These are phyloP conservation scores for Aspergillus sp. DNA, from an alignment of 2,329 filamentous ascomycete species.

Conservation along the genomic window DNA sequence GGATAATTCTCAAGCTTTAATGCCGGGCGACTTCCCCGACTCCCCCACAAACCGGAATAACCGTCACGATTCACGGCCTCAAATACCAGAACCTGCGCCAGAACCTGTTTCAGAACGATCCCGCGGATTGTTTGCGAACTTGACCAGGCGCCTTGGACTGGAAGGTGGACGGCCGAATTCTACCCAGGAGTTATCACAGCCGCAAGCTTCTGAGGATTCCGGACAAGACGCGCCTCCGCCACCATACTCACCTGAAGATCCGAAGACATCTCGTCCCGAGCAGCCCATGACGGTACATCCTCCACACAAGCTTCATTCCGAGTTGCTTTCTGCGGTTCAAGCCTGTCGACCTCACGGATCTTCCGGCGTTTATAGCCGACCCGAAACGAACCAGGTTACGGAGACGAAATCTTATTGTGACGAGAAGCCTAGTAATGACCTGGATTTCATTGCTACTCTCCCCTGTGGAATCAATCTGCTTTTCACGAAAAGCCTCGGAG, in stretches of 20 bases:
- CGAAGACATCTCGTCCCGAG: conserved; percentile 24
- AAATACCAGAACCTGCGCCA: conserved; percentile 16
- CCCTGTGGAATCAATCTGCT: conserved; percentile 68
- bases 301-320: conserved; percentile 36
- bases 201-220: conserved; percentile 13
- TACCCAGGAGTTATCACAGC: conserved; percentile 16
- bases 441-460: conserved; percentile 61
- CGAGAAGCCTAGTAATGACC: conserved; percentile 62
- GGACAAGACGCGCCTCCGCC: conserved; percentile 27
- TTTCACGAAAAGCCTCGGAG: conserved; percentile 48
- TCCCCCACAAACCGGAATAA: conserved; percentile 47
- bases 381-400: conserved; percentile 63
- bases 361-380: conserved; percentile 61
- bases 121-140: conserved; percentile 57
- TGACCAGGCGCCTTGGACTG: conserved; percentile 61
- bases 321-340: conserved; percentile 66
- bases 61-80: conserved; percentile 13
- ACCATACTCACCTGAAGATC: conserved; percentile 32
- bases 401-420: conserved; percentile 86
- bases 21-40: conserved; percentile 68
- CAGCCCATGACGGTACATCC: conserved; percentile 25
- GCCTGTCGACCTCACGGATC: conserved; percentile 71
- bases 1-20: conserved; percentile 38
- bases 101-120: conserved; percentile 35
- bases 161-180: conserved; percentile 39